Base-by-base conservation (phyloP, 2,329 filamentous ascomycete genomes). In the Fusarium sp. region DNA sequence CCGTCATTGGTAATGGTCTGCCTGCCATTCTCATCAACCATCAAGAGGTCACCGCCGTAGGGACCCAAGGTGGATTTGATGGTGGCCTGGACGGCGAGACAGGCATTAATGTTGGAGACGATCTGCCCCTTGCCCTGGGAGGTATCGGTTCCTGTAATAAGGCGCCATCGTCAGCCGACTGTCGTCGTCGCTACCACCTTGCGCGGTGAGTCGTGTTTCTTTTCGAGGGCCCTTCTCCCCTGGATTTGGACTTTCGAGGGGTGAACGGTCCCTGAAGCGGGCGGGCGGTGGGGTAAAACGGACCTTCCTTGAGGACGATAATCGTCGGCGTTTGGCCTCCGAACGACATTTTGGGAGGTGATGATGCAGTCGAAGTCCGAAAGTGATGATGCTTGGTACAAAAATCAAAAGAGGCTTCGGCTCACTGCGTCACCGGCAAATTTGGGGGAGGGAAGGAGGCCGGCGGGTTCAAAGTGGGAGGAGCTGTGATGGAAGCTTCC, bases 1-100 rank as follows among this genome's bases (percentile, higher is more conserved):
- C 96, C 96, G 85, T 99, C 96, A 84, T 99, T 99, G 76, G 96
- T 99, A 80, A 99, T 98, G 59, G 96, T 99, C 85, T 98, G 94
- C 82, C 85, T 91, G 81, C 96, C 96, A 87, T 98, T 98, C 82
- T 91, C 91, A 83, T 98, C 96, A 60, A 98, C 95, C 84, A 99
- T 91, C 81, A 99, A 88, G 80, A 98, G 85, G 84, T 99, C 96
- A 78, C 96, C 96, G 80, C 96, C 96, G 83, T 98, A 99, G 36
- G 96, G 96, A 41, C 96, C 96, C 37, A 99, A 88, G 18, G 96
- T 99, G 77, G 92, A 94, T 86, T 97, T 97, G 85, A 99, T 95
- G 65, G 95, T 98, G 53, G 91, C 89, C 85, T 99, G 96, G 41
- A 99, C 95, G 27, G 96, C 95, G 76, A 98, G 87, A 82, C 96